Evolutionary conservation across 257 asterid genomes (phyloP), one percentile per base, ranked within the genome.

Genomic region (Echium plantagineum): DNA sequence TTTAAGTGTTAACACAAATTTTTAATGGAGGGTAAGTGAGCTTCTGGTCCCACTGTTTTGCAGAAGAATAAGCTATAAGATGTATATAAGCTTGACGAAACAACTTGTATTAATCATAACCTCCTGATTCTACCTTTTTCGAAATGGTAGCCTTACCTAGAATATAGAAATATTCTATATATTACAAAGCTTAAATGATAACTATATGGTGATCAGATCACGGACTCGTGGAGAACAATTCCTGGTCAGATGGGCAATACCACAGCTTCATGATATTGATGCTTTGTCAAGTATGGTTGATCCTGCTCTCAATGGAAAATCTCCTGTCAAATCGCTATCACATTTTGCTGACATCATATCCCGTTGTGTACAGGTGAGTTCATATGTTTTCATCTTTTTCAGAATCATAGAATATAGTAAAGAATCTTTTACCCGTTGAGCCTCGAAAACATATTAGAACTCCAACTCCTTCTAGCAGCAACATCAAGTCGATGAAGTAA

Each of bases 231-330:
- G 95, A 58, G 98, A 91, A 73, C 98, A 88, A 57, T 77, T 72
- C 73, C 75, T 91, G 68, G 98, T 81, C 60, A 82, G 98, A 78
- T 91, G 98, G 98, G 95, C 98, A 42, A 69, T 82, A 38, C 93
- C 98, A 38, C 98, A 84, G 78, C 96, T 91, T 74, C 96, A 88
- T 22, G 98, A 91, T 80, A 88, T 91, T 54, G 94, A 89, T 69
- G 85, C 90, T 64, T 77, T 91, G 76, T 74, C 95, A 42, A 76
- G 83, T 55, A 91, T 91, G 98, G 94, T 91, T 60, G 98, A 91
- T 77, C 95, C 94, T 68, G 76, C 94, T 66, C 81, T 91, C 26
- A 61, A 35, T 52, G 93, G 94, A 58, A 76, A 71, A 55, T 91
- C 84, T 75, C 90, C 86, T 5, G 80, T 72, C 17, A 91, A 88